Percentiles rank a stretch among this genome's conserved stretches.
Conservation (phyloP, 1,139 yeast species). For the Ogataea hybrid region DNA sequence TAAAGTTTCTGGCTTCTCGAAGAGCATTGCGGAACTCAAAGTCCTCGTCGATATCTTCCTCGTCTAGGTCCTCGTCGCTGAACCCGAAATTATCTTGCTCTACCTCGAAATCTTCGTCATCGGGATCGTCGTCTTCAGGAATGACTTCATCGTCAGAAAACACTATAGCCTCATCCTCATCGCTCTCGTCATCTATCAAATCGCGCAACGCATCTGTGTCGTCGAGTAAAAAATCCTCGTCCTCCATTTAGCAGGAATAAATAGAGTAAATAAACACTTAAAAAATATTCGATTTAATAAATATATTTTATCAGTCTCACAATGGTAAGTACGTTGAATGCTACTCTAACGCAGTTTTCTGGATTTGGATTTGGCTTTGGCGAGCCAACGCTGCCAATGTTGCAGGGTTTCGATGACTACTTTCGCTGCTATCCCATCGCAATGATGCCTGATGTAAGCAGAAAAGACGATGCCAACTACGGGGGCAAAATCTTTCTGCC, state of each 20-base stretch:
- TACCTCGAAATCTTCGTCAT: constrained; percentile 14
- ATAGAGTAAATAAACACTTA: background rate
- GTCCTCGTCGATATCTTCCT: constrained; percentile 40
- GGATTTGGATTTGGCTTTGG: constrained; percentile 33
- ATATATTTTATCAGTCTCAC: background rate
- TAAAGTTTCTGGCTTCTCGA: constrained; percentile 61
- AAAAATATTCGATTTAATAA: constrained; percentile 1
- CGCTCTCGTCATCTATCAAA: constrained; percentile 24
- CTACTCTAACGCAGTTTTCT: constrained; percentile 23
- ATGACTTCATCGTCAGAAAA: constrained; percentile 14
- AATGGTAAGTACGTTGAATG: constrained; percentile 6
- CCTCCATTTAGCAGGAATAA: constrained; percentile 7
- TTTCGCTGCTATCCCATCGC: constrained; percentile 90
- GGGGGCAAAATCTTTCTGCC: constrained; percentile 98
- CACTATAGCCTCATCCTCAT: constrained; percentile 14
- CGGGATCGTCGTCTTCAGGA: constrained; percentile 20
- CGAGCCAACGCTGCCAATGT: constrained; percentile 19
- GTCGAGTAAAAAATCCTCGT: constrained; percentile 24
- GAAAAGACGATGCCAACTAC: constrained; percentile 80
- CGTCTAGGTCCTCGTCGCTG: constrained; percentile 30
- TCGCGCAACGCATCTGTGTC: constrained; percentile 31
- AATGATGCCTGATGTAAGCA: constrained; percentile 81
- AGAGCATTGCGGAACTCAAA: constrained; percentile 58
- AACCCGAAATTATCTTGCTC: constrained; percentile 24
- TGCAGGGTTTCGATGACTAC: constrained; percentile 59